Evolutionary conservation across 1,284 basidiomycete species (phyloP), one percentile per base, ranked within the genome.

Genomic region (Bondarzewia mesenterica): DNA sequence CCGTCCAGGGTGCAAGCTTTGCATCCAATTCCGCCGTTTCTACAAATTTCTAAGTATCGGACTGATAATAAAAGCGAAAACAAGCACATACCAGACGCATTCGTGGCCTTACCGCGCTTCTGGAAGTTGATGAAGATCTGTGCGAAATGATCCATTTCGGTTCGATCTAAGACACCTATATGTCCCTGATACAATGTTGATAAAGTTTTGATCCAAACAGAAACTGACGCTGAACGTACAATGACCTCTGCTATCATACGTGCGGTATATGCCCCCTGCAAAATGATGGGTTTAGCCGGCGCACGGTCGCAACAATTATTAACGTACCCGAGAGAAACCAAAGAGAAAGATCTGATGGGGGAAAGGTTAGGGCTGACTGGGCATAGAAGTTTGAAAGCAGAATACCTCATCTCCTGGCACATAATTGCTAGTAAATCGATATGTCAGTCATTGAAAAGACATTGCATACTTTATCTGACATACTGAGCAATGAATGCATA

Each of bases 401-500:
- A 10, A 22, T 54, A 82, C 82, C 70, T 86, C 83, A 62, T 86
- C 83, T 41, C 81, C 83, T 7, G 77, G 79, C 44, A 65, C 66
- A 54, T 78, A 86, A 54, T 86, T 85, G 52, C 82, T 85, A 44
- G 16, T 42, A 3, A 42, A 37, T 46, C 23, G 42, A 42, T 2
- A 18, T 7, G 12, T 23, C 23, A 5, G 35, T 32, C 14, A 15
- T 12, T n/a, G 15, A 21, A 41, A 27, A 15, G 27, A 38, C 15
- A 44, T 26, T 35, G 14, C 15, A 14, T 4, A 7, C 20, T 21
- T 18, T 10, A 29, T 20, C 32, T 21, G 20, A 65, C 81, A 61
- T 58, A 84, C 82, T 85, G 81, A 12, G 84, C 74, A 56, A 86
- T 80, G 60, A 86, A 86, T 8, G 73, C 79, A 62, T 85, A 86